Evolutionary conservation across 2,329 filamentous ascomycete species (phyloP), one percentile per base, ranked within the genome.

Genomic region (Alternaria sp.): DNA sequence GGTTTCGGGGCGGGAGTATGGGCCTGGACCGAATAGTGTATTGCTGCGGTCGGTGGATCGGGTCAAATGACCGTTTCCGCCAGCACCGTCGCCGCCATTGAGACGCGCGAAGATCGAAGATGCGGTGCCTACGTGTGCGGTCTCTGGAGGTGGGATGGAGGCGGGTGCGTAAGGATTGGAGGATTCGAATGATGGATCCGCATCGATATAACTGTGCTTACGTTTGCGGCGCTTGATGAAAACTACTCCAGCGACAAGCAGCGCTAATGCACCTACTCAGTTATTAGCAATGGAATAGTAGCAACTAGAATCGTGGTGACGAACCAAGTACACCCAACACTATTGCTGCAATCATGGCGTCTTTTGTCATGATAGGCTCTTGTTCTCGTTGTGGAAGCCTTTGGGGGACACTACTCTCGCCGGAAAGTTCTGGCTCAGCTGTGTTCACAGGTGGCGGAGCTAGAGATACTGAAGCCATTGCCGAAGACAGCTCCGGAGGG

Each of bases 1-100:
- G 1, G 75, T 77, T 63, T 75, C 74, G 2, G 75, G 75, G 3
- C 74, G 75, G 5, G 62, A 28, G 49, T 77, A 74, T 8, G 68
- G 43, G 16, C 56, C 68, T 22, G 66, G 51, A 2, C 67, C 73
- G 32, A 77, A 77, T 39, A 77, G 67, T 1, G 69, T 66, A 36
- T 67, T 66, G 32, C 69, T 74, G 39, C 64, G 67, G 1, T 70
- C 67, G 5, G 71, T 68, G 3, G 64, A 68, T 42, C 66, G 67
- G 2, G 71, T 74, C 5, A 73, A 54, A 26, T 70, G 70, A 11
- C 60, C 38, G 16, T 52, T 51, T 16, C 51, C 61, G n/a, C 53
- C 56, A 5, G 53, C 46, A 2, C 22, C 22, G 8, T 43, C 26
- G 36, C 49, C 51, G 16, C 52, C 44, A 24, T 55, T 53, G 20